A percentile compares a stretch with the other conserved stretches of the same genome.
Conservation (phyloP, 371 early-diverging fungal genomes). For the Mucor mucedo region DNA sequence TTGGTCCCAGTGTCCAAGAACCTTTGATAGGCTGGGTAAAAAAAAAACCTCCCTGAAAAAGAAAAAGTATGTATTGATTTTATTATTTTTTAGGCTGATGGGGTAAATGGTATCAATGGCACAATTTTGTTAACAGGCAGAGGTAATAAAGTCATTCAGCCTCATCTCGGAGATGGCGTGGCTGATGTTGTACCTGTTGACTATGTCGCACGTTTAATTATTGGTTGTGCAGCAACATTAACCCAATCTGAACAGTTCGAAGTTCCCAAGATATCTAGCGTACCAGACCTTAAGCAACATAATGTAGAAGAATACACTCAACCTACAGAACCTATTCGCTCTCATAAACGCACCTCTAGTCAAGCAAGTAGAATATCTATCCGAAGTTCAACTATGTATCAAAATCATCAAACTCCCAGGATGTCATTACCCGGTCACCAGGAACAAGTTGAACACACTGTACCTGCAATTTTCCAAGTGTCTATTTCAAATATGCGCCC, state of each 20-base stretch:
- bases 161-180: constrained; percentile 38
- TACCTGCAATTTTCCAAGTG: constrained; percentile 49
- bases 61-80: background rate
- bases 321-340: background rate
- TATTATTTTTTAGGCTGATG: constrained; percentile 49
- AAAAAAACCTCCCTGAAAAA: background rate
- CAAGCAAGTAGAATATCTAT: constrained; percentile 23
- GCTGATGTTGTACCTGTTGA: constrained; percentile 67
- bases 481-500: constrained; percentile 35
- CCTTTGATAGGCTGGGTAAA: constrained; percentile 71
- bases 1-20: constrained; percentile 57
- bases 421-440: constrained; percentile 5
- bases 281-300: background rate
- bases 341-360: constrained; percentile 26
- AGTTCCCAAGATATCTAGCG: constrained; percentile 8
- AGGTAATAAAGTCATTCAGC: constrained; percentile 42
- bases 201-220: constrained; percentile 46
- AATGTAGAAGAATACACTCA: background rate
- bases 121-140: constrained; percentile 44
- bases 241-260: constrained; percentile 19
- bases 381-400: constrained; percentile 11
- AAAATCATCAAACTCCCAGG: background rate
- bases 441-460: constrained; percentile 4
- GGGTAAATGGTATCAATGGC: constrained; percentile 62
- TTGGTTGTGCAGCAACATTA: constrained; percentile 45